Percentiles rank a stretch among this genome's conserved stretches.
Evolutionary conservation across 176 grass and related monocot genomes (phyloP).

Genomic region (Alloteropsis semialata): DNA sequence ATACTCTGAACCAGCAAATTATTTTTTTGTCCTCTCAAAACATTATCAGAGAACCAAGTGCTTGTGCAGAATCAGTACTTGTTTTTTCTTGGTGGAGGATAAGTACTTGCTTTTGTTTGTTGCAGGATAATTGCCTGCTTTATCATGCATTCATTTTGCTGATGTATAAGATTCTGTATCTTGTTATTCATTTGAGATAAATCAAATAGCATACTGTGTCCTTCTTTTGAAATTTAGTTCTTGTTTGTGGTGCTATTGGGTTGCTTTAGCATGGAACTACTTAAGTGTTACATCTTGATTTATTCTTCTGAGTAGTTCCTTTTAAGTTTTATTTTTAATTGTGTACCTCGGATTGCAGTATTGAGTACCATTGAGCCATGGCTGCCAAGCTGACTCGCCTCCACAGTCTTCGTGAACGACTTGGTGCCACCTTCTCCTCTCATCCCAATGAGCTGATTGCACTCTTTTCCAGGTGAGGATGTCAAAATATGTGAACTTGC

Average conservation of each 20-base stretch:
- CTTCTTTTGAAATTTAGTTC: neutral
- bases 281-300: neutral
- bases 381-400: conserved; percentile 78
- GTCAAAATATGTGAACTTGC: conserved; percentile 24
- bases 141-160: neutral
- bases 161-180: neutral
- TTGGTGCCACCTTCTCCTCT: conserved; percentile 72
- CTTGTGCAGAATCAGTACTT: conserved; percentile 4
- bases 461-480: conserved; percentile 75
- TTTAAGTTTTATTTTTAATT: neutral
- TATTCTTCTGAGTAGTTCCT: conserved; percentile 31
- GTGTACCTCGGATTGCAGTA: conserved; percentile 19
- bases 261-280: neutral
- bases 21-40: neutral
- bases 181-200: neutral
- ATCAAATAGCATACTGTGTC: neutral
- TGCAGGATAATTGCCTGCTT: neutral
- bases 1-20: neutral
- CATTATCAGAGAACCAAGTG: neutral
- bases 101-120: neutral
- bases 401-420: conserved; percentile 77
- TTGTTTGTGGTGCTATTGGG: neutral
- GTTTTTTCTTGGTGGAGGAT: conserved; percentile 19
- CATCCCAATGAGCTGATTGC: conserved; percentile 95
- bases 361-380: conserved; percentile 44